These are phyloP conservation scores for Phlyctochytrium bullatum DNA, from an alignment of 192 early-diverging fungal species.

Conservation along the genomic window DNA sequence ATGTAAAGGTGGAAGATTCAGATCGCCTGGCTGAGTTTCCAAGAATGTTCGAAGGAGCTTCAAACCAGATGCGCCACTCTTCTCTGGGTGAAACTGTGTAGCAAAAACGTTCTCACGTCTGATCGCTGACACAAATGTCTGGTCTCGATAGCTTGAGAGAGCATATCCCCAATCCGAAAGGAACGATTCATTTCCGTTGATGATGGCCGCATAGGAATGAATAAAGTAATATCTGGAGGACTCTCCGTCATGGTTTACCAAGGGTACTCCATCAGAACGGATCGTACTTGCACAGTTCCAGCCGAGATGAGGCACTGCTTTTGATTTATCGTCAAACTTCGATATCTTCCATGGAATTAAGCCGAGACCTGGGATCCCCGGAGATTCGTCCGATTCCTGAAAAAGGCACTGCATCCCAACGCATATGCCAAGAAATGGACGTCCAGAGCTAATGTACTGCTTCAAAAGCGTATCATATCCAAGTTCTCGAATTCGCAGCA, in stretches of 20 bases:
- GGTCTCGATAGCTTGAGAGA: constrained; percentile 84
- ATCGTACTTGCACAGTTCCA: constrained; percentile 74
- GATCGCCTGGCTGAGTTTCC: background rate
- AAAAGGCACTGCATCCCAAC: constrained; percentile 97
- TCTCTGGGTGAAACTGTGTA: constrained; percentile 99
- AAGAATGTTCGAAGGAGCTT: constrained; percentile 80
- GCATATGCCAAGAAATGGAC: constrained; percentile 98
- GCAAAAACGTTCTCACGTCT: constrained; percentile 87
- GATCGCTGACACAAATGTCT: constrained; percentile 81
- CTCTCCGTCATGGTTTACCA: constrained; percentile 33
- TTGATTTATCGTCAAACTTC: constrained; percentile 65
- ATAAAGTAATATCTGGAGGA: constrained; percentile 93
- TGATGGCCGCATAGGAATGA: constrained; percentile 87
- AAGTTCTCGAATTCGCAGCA: constrained; percentile 69
- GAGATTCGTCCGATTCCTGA: constrained; percentile 86
- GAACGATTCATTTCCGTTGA: constrained; percentile 42
- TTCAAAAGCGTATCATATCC: constrained; percentile 80
- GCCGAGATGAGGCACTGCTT: constrained; percentile 98
- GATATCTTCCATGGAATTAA: constrained; percentile 71
- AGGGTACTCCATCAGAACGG: background rate
- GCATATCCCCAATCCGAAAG: constrained; percentile 74
- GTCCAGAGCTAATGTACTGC: constrained; percentile 78
- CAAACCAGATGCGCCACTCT: constrained; percentile 88
- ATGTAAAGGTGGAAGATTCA: too few relatives aligned
- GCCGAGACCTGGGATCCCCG: constrained; percentile 75